These are phyloP conservation scores for Barnettozyma salicaria DNA, from an alignment of 805 yeast species.

Conservation along the genomic window DNA sequence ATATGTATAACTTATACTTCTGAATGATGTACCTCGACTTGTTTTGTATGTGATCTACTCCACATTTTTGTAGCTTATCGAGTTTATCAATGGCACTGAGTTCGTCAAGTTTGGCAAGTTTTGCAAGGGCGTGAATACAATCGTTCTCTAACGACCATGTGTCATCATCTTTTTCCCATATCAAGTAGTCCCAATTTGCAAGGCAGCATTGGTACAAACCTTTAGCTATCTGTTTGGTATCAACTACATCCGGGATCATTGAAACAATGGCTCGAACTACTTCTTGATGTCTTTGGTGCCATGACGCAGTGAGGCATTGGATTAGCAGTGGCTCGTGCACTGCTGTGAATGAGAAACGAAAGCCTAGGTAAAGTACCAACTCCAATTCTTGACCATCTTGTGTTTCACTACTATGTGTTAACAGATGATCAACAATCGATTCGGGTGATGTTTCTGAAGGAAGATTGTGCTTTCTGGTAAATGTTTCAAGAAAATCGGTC, in stretches of 20 bases:
- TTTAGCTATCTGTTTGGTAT: neutral
- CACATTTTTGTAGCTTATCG: neutral
- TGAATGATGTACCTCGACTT: neutral
- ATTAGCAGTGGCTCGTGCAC: neutral
- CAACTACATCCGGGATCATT: neutral
- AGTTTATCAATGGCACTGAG: neutral
- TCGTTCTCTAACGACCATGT: conserved; percentile 4
- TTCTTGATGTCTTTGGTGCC: conserved; percentile 4
- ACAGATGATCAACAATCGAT: neutral
- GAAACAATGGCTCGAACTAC: conserved; percentile 1
- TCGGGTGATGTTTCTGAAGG: neutral
- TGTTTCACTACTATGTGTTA: neutral
- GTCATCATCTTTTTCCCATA: conserved; percentile 2
- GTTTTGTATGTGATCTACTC: neutral
- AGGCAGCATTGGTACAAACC: neutral
- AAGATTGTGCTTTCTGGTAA: neutral
- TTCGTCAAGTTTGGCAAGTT: neutral
- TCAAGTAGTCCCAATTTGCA: conserved; percentile 1
- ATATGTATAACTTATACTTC: neutral
- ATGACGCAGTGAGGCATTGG: neutral
- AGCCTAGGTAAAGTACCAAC: neutral
- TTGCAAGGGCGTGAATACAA: conserved; percentile 2
- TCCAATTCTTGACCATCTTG: conserved; percentile 1
- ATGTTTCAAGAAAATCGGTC: neutral
- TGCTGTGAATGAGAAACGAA: neutral